Evolutionary conservation across 2,329 filamentous ascomycete species (phyloP).

Genomic region (Aureobasidium sp.): DNA sequence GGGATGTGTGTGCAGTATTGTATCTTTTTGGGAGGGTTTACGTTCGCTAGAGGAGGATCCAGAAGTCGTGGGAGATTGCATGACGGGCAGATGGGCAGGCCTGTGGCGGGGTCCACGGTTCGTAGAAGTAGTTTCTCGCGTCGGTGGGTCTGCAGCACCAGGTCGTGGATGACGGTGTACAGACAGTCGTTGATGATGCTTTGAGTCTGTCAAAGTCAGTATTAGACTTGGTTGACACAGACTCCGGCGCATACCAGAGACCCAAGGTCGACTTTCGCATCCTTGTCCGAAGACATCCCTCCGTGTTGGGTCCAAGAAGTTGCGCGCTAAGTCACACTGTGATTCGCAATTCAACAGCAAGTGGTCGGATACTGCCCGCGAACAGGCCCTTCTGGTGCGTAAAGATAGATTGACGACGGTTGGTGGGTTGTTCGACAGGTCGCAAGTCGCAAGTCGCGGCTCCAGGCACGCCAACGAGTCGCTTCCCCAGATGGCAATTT

Average conservation of each 20-base stretch:
- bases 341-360: background rate
- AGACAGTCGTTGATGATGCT: constrained; percentile 65
- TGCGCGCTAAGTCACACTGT: background rate
- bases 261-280: constrained; percentile 11
- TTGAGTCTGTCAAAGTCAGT: constrained; percentile 30
- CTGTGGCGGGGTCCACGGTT: constrained; percentile 62
- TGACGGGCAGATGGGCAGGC: constrained; percentile 63
- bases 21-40: constrained; percentile 32
- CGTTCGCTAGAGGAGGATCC: constrained; percentile 53
- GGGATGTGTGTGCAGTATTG: constrained; percentile 74
- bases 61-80: constrained; percentile 68
- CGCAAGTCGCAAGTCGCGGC: background rate
- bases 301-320: background rate
- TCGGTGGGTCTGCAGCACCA: constrained; percentile 65
- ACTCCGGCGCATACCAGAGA: background rate
- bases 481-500: background rate
- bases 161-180: constrained; percentile 68
- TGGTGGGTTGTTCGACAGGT: background rate
- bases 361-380: background rate
- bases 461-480: background rate
- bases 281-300: constrained; percentile 8
- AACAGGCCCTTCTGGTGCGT: background rate
- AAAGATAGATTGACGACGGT: background rate
- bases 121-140: constrained; percentile 72
- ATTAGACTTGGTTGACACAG: background rate